Percentiles rank a stretch among this genome's conserved stretches.
Evolutionary conservation across 768 basidiomycete species (phyloP).

Genomic region (Panaeolus papilionaceus): DNA sequence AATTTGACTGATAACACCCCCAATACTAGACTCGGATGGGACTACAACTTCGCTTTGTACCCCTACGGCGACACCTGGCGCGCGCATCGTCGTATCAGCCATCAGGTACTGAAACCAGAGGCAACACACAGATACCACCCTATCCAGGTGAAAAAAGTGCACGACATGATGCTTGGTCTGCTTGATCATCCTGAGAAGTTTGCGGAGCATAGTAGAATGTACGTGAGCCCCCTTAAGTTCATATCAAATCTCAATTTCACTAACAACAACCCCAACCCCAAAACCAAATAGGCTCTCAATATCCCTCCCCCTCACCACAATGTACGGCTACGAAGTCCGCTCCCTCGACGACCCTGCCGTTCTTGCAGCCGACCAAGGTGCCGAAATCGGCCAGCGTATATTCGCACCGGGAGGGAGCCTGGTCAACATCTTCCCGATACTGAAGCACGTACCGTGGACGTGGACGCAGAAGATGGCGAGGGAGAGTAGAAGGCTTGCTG

Average conservation of each 20-base stretch:
- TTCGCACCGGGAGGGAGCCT: conserved; percentile 20
- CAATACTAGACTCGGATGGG: conserved; percentile 36
- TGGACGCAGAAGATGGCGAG: conserved; percentile 16
- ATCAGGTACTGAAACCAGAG: conserved; percentile 36
- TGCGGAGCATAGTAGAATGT: conserved; percentile 16
- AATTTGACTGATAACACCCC: no score
- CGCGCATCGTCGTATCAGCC: conserved; percentile 38
- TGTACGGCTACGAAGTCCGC: conserved; percentile 26
- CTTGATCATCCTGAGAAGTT: conserved; percentile 15
- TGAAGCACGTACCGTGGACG: conserved; percentile 24
- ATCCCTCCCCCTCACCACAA: conserved; percentile 21
- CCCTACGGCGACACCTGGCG: conserved; percentile 43
- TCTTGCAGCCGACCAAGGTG: conserved; percentile 19
- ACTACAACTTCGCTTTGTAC: conserved; percentile 38
- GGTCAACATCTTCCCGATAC: conserved; percentile 23
- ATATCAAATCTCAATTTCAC: no score
- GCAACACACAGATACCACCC: conserved; percentile 34
- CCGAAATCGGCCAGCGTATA: neutral
- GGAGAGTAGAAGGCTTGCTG: conserved; percentile 3
- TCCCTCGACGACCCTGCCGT: conserved; percentile 25
- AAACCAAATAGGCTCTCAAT: conserved; percentile 19
- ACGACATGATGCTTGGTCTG: conserved; percentile 37
- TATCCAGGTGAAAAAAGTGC: conserved; percentile 36
- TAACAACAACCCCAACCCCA: no score
- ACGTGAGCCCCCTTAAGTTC: neutral